Base-by-base conservation (phyloP, 2,329 filamentous ascomycete species). In the Hypoxylon sp. region DNA sequence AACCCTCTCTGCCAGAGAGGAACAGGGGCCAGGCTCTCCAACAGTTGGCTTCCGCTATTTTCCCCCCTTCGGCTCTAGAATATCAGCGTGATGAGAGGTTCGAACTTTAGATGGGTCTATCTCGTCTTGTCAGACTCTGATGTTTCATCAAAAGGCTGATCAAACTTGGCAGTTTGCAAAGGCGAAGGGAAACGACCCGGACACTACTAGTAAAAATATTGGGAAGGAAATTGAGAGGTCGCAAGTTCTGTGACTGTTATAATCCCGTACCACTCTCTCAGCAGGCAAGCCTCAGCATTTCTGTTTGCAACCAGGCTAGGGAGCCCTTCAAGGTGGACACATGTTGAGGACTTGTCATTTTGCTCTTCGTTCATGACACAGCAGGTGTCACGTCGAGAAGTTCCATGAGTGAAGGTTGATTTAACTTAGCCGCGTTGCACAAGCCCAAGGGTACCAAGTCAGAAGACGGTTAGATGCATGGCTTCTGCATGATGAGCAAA, bases 211-310 rank as follows among this genome's bases (percentile, higher is more conserved):
- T 64, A 64, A 57, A 57, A 63, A 65, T 53, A 68, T 68, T 47
- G 56, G 68, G 62, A 50, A 67, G 68, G 67, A 63, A 72, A 65
- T 69, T 73, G 72, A 68, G 68, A 78, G 58, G 69, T 75, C 77
- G 75, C 75, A 78, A 76, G 72, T 76, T 66, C 72, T 70, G 75
- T 77, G 73, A 72, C 73, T 77, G 75, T 78, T 78, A 78, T 78
- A 78, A 65, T 72, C 29, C 68, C 70, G 77, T 78, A 72, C 73
- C 55, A 77, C 75, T 65, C 57, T 62, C 60, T 72, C 67, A 68
- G 62, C 59, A 73, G 72, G 67, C 71, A 73, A 59, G 64, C 66
- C 67, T 72, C 62, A 68, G 70, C 46, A 59, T 56, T 59, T 59
- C 59, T 71, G 68, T 73, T 71, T 74, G 71, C 64, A 71, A 67